phyloP scores from a whole-genome alignment of 2,329 filamentous ascomycete species.

The Seiridium cupressi region DNA sequence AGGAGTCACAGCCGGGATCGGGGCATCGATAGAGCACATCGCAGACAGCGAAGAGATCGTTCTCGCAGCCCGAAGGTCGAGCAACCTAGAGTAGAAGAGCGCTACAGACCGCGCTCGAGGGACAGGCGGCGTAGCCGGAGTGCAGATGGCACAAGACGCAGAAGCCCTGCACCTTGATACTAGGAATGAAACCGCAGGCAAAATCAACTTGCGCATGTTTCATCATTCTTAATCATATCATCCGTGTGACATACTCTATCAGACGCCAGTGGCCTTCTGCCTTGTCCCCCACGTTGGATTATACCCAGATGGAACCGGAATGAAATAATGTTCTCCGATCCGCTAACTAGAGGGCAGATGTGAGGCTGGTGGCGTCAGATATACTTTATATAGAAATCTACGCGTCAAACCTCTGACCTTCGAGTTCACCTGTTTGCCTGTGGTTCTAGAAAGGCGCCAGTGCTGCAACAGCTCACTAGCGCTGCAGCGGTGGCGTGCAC shows the following conservation, averaged over 20 bases:
- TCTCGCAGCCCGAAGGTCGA: conserved; percentile 19
- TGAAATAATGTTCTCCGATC: no score
- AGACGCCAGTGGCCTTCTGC: no score
- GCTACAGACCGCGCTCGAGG: conserved; percentile 18
- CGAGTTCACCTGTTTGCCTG: background rate
- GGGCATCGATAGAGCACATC: conserved; percentile 13
- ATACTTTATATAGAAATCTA: background rate
- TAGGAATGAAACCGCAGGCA: background rate
- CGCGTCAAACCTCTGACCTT: background rate
- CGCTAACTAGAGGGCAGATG: no score
- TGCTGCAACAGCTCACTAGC: background rate
- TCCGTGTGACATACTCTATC: no score
- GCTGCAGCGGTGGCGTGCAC: conserved; percentile 1
- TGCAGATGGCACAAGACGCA: conserved; percentile 12
- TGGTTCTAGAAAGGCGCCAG: background rate
- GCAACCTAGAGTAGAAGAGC: conserved; percentile 16
- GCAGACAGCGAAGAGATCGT: conserved; percentile 15
- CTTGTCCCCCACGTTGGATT: no score
- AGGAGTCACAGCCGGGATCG: conserved; percentile 19
- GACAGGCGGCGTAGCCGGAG: conserved; percentile 22
- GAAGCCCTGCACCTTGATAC: background rate
- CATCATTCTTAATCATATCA: no score
- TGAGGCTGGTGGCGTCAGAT: no score
- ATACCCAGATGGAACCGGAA: no score
- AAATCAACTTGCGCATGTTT: no score